A percentile compares a stretch with the other conserved stretches of the same genome.
These are phyloP conservation scores for Alternaria sp. DNA, from an alignment of 2,329 filamentous ascomycete species.

Conservation along the genomic window DNA sequence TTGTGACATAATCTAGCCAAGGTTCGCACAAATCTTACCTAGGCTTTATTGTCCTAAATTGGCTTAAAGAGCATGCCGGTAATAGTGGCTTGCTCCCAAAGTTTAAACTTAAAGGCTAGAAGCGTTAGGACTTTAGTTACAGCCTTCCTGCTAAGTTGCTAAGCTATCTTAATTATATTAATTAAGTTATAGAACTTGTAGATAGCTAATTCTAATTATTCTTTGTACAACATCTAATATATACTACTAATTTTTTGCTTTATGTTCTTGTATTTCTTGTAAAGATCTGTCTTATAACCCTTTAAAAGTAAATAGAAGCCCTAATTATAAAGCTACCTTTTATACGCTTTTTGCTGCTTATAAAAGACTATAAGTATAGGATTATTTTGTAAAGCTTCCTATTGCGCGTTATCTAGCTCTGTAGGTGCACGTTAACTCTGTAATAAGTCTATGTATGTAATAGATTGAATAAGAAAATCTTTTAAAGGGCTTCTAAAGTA, in stretches of 20 bases:
- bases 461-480: slow-evolving; percentile 26
- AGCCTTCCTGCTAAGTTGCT: slow-evolving; percentile 25
- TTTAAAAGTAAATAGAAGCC: slow-evolving; percentile 22
- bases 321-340: slow-evolving; percentile 20
- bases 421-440: slow-evolving; percentile 24
- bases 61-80: slow-evolving; percentile 31
- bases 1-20: slow-evolving; percentile 22
- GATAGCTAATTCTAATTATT: slow-evolving; percentile 21
- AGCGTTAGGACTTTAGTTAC: slow-evolving; percentile 25
- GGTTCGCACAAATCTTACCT: slow-evolving; percentile 24
- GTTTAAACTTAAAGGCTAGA: slow-evolving; percentile 24
- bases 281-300: slow-evolving; percentile 22
- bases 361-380: slow-evolving; percentile 20
- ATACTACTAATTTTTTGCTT: slow-evolving; percentile 25
- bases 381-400: slow-evolving; percentile 24
- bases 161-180: slow-evolving; percentile 29
- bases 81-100: slow-evolving; percentile 26
- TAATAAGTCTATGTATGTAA: slow-evolving; percentile 24
- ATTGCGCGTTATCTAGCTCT: slow-evolving; percentile 23
- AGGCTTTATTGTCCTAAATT: slow-evolving; percentile 22
- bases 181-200: slow-evolving; percentile 27
- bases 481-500: slow-evolving; percentile 27
- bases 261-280: slow-evolving; percentile 24
- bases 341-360: slow-evolving; percentile 18
- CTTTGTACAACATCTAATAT: slow-evolving; percentile 21